Base-by-base conservation (phyloP, 2,329 filamentous ascomycete species). In the Cladosporium halotolerans region DNA sequence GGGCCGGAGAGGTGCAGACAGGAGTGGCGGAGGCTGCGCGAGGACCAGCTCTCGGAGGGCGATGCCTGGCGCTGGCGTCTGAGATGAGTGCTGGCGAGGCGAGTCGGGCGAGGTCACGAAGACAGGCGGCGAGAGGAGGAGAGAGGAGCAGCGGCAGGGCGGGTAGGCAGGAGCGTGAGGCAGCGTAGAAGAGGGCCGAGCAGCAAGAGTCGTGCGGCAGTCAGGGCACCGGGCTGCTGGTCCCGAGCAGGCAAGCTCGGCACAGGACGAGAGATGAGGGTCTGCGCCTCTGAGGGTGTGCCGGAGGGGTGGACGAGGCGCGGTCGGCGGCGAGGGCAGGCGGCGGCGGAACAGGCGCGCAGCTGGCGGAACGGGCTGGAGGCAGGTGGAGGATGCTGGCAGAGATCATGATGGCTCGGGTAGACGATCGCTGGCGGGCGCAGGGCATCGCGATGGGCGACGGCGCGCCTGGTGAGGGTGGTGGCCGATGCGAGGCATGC, bases 361-460 rank as follows among this genome's bases (percentile, higher is more conserved):
- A 28, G 39, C 14, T 16, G 39, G 39, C 38, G 14, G 38, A 40
- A 2, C 38, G 14, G 38, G 38, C n/a, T 9, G 14, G 38, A 40
- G 38, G 33, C 33, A 36, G 33, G 34, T 36, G 34, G 31, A 47
- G 45, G 45, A 47, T 47, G 45, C 34, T 28, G 33, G 45, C 33
- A 38, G 41, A 38, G 46, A 49, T 41, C 33, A 38, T 38, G 23
- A 11, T 11, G 23, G 23, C 23, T 28, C 9, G 23, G 46, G 41
- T 49, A 36, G 36, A 49, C 46, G 46, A 19, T 28, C 33, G 36
- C 23, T 36, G 9, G 39, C 39, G 28, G 34, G 46, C 23, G 23
- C 31, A 23, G 46, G 28, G 11, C 45, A 47, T 47, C 45, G 45
- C 38, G 45, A 47, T 47, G 42, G 45, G 19, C 45, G 45, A 32